Conservation (phyloP, 306 rosid species). For the Cucumis sativus region DNA sequence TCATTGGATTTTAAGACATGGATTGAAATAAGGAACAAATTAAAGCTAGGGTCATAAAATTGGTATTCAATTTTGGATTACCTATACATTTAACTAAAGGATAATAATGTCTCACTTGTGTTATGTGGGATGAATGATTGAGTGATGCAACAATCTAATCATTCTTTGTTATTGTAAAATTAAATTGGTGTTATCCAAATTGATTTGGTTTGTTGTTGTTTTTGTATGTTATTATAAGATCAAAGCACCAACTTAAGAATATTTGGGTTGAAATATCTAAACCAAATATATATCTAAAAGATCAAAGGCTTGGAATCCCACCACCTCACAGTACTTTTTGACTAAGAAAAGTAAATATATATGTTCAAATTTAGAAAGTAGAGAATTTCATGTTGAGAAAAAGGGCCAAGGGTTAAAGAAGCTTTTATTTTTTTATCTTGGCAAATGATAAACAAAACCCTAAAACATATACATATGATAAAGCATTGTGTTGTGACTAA, state of each 20-base stretch:
- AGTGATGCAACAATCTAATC: not conserved
- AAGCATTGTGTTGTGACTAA: not conserved
- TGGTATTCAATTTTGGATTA: not conserved
- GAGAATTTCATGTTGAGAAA: not conserved
- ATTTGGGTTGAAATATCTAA: not conserved
- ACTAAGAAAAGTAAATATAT: too few relatives aligned
- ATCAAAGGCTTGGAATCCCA: too few relatives aligned
- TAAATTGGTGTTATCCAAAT: too few relatives aligned
- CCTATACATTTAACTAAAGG: too few relatives aligned
- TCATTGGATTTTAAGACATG: not conserved
- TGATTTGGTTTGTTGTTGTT: too few relatives aligned
- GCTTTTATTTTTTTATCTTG: not conserved
- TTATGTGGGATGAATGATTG: not conserved
- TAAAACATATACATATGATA: not conserved
- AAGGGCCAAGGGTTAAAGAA: not conserved
- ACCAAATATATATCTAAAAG: not conserved
- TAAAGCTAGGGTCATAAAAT: not conserved
- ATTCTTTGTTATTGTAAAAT: not conserved
- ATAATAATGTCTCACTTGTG: not conserved
- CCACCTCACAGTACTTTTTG: too few relatives aligned
- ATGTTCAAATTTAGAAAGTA: not conserved
- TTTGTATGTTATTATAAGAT: too few relatives aligned
- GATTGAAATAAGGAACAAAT: not conserved
- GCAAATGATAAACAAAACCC: not conserved
- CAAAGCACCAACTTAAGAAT: too few relatives aligned